Evolutionary conservation across 1,139 yeast genomes (phyloP).

Genomic region (Hemisphaericaspora lyxosophila): DNA sequence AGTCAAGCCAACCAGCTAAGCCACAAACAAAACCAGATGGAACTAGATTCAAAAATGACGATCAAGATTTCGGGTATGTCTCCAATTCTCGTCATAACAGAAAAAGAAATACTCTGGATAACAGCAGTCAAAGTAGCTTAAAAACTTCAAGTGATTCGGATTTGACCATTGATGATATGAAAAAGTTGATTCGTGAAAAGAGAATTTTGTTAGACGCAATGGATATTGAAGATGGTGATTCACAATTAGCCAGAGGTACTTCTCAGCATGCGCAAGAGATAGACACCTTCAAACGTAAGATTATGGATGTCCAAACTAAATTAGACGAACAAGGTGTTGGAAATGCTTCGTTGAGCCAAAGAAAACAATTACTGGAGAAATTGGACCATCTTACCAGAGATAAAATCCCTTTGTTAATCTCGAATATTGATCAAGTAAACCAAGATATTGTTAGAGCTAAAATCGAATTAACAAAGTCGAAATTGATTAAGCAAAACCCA

Average conservation of each 20-base stretch:
- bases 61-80: constrained; percentile 58
- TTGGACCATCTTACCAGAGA: constrained; percentile 59
- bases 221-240: constrained; percentile 63
- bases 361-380: constrained; percentile 45
- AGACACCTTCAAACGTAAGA: constrained; percentile 61
- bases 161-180: constrained; percentile 50
- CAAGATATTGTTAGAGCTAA: constrained; percentile 67
- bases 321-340: constrained; percentile 31
- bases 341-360: constrained; percentile 37
- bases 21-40: constrained; percentile 42
- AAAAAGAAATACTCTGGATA: constrained; percentile 22
- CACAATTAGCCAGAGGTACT: constrained; percentile 19
- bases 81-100: constrained; percentile 66
- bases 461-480: constrained; percentile 57
- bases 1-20: constrained; percentile 18
- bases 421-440: constrained; percentile 61
- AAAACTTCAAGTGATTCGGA: constrained; percentile 29
- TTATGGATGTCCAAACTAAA: constrained; percentile 54
- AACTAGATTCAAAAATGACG: constrained; percentile 69
- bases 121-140: constrained; percentile 7
- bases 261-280: constrained; percentile 48
- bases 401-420: constrained; percentile 66
- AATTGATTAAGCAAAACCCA: constrained; percentile 64
- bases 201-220: constrained; percentile 67
- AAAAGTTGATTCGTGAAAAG: constrained; percentile 67